These are phyloP conservation scores for Penicillium sp. DNA, from an alignment of 2,329 filamentous ascomycete genomes.

Conservation along the genomic window DNA sequence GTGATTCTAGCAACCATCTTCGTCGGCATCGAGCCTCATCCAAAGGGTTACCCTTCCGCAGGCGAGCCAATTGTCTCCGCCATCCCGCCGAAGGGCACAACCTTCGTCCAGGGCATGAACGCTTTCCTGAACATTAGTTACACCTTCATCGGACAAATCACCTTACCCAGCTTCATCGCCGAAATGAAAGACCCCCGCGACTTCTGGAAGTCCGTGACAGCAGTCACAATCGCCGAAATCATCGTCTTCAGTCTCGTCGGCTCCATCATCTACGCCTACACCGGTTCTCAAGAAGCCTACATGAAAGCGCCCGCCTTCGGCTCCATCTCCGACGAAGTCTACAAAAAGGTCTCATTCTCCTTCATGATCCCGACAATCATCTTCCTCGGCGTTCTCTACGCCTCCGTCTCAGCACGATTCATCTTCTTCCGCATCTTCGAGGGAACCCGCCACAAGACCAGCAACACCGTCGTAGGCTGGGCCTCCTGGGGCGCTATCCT, in stretches of 20 bases:
- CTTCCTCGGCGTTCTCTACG: slow-evolving; percentile 88
- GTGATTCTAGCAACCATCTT: slow-evolving; percentile 85
- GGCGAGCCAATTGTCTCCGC: slow-evolving; percentile 72
- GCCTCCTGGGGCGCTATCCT: slow-evolving; percentile 75
- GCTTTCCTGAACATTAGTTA: slow-evolving; percentile 96
- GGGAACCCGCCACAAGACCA: slow-evolving; percentile 75
- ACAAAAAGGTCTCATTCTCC: slow-evolving; percentile 86
- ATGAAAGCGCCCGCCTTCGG: slow-evolving; percentile 87
- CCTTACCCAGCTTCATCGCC: slow-evolving; percentile 89
- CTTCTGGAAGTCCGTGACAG: slow-evolving; percentile 91
- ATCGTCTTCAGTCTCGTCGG: slow-evolving; percentile 85
- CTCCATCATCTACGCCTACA: slow-evolving; percentile 80
- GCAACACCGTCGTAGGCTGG: slow-evolving; percentile 84
- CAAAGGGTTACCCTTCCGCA: slow-evolving; percentile 64
- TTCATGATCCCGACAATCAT: slow-evolving; percentile 97
- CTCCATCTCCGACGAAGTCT: slow-evolving; percentile 72
- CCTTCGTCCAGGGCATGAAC: slow-evolving; percentile 80
- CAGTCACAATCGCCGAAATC: slow-evolving; percentile 85
- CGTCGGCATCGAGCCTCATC: slow-evolving; percentile 74
- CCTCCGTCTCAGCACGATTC: slow-evolving; percentile 86
- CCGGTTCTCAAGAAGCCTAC: slow-evolving; percentile 74
- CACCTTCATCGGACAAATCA: slow-evolving; percentile 95
- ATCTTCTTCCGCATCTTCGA: slow-evolving; percentile 89
- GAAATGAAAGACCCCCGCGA: slow-evolving; percentile 84
- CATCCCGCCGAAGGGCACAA: slow-evolving; percentile 70